phyloP scores from a whole-genome alignment of 2,329 filamentous ascomycete species.

The Fusarium annulatum region DNA sequence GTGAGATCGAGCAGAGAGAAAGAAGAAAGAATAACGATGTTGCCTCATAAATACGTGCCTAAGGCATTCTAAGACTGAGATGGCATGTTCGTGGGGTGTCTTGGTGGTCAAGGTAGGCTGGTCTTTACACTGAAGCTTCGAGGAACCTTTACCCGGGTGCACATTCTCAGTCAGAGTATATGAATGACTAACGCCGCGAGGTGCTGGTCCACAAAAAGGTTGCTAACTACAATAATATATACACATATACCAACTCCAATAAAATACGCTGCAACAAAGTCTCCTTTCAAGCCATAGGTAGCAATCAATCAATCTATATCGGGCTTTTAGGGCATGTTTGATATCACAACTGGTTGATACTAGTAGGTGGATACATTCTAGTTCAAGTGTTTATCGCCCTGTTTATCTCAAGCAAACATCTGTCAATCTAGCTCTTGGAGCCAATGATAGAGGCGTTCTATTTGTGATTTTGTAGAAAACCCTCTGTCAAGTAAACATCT shows the following conservation, averaged over 20 bases:
- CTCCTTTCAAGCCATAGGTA: background rate
- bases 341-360: background rate
- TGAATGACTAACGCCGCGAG: background rate
- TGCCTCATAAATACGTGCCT: background rate
- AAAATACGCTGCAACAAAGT: background rate
- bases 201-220: background rate
- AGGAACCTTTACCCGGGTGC: background rate
- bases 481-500: constrained; percentile 1
- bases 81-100: background rate
- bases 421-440: background rate
- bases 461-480: constrained; percentile 16
- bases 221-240: background rate
- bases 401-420: background rate
- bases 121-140: background rate
- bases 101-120: constrained; percentile 13
- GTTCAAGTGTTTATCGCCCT: background rate
- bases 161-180: constrained; percentile 17
- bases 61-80: background rate
- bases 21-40: background rate
- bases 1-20: background rate
- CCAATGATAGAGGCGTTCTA: constrained; percentile 10
- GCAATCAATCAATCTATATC: background rate
- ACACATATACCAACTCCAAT: background rate
- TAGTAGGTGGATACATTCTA: background rate
- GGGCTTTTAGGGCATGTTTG: background rate